phyloP scores from a whole-genome alignment of 2,329 filamentous ascomycete genomes.

The Claviceps fusiformis region DNA sequence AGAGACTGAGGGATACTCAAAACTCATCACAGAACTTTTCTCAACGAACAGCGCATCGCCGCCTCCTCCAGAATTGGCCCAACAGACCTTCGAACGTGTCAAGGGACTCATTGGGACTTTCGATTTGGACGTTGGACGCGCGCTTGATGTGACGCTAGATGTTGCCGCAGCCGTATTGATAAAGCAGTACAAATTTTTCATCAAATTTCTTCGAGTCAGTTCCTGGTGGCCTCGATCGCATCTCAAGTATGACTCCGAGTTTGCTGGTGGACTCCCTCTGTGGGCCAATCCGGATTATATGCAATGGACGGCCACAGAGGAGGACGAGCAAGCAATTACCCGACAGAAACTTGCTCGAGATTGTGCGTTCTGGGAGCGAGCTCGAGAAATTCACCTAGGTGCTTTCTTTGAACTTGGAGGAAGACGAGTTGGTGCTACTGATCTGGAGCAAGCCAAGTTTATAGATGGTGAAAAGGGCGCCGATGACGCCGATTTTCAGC shows the following conservation, averaged over 20 bases:
- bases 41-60: slow-evolving; percentile 66
- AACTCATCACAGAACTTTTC: slow-evolving; percentile 90
- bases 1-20: slow-evolving; percentile 93
- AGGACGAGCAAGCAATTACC: slow-evolving; percentile 49
- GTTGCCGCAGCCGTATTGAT: slow-evolving; percentile 89
- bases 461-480: slow-evolving; percentile 22
- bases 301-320: slow-evolving; percentile 49
- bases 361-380: slow-evolving; percentile 63
- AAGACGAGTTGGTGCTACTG: slow-evolving; percentile 47
- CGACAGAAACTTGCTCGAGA: slow-evolving; percentile 53
- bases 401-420: slow-evolving; percentile 86
- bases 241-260: slow-evolving; percentile 24
- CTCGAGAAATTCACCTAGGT: slow-evolving; percentile 60
- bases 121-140: slow-evolving; percentile 88
- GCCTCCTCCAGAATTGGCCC: slow-evolving; percentile 61
- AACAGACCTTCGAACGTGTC: slow-evolving; percentile 78
- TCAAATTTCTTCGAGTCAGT: slow-evolving; percentile 80
- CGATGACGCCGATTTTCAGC: slow-evolving; percentile 42
- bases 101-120: slow-evolving; percentile 95
- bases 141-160: slow-evolving; percentile 86
- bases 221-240: slow-evolving; percentile 86
- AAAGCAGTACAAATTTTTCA: slow-evolving; percentile 85
- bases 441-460: slow-evolving; percentile 32
- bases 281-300: slow-evolving; percentile 70
- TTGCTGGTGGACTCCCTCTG: slow-evolving; percentile 55